Base-by-base conservation (phyloP, 2,329 filamentous ascomycete genomes). In the Diaporthe velutina region DNA sequence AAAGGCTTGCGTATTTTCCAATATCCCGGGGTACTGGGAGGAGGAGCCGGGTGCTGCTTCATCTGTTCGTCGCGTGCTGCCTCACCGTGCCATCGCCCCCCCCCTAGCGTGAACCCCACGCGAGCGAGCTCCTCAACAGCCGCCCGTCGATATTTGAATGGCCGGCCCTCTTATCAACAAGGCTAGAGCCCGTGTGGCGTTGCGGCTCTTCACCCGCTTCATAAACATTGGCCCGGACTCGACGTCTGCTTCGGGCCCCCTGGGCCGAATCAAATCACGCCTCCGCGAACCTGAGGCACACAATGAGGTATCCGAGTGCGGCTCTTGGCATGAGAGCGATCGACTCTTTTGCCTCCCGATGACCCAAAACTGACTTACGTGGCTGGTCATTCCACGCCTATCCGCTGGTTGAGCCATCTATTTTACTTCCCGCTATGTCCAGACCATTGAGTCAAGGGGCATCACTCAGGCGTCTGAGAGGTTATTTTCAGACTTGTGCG, bases 391-490 rank as follows among this genome's bases (percentile, higher is more conserved):
- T 19, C 22, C 38, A 61, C 38, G 57, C 17, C 57, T 30, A 22
- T 38, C 13, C 55, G 55, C 33, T 64, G 25, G 60, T 67, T 7
- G 45, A 10, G 64, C 45, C 13, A 52, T 52, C 30, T 19, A 67
- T 67, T 67, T 67, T 30, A 52, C 64, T 67, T 67, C 64, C 45
- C 64, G 64, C 64, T 28, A 67, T 35, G 64, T 67, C 64, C 15
- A 52, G 64, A 52, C 64, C 64, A 67, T 38, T 52, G 64, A 52
- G 64, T 67, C 61, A 67, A 67, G 61, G 45, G 61, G 61, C 17
- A 9, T 52, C 45, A 52, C 22, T 5, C 33, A 52, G 45, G 33
- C 64, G 64, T 54, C n/a, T 54, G 64, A 40, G 33, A 68, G 45
- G 45, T 40, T 68, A 54, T 68, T 68, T 54, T 54, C 48, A 40